Evolutionary conservation across 805 yeast genomes (phyloP).

Genomic region (Kodamaea fukazawae): DNA sequence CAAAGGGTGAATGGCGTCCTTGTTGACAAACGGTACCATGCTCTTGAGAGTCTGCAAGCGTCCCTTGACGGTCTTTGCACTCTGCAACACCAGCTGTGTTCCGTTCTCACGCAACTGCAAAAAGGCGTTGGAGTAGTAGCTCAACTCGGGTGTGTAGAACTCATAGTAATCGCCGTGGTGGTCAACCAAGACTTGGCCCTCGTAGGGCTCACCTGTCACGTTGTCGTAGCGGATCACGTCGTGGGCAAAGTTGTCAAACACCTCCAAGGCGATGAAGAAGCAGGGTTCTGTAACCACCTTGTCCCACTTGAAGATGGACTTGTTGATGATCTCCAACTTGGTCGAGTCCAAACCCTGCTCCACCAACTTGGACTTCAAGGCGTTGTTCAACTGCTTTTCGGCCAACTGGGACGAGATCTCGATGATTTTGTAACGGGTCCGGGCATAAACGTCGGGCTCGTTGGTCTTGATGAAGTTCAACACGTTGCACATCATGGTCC

Average conservation of each 20-base stretch:
- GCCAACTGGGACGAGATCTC: slow-evolving; percentile 69
- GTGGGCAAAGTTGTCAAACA: slow-evolving; percentile 80
- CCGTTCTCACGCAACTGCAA: slow-evolving; percentile 55
- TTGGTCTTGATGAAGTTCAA: slow-evolving; percentile 57
- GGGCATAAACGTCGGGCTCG: slow-evolving; percentile 71
- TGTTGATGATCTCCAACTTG: slow-evolving; percentile 64
- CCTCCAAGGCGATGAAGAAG: slow-evolving; percentile 76
- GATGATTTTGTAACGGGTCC: slow-evolving; percentile 67
- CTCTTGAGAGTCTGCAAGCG: slow-evolving; percentile 25
- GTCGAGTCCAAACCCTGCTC: slow-evolving; percentile 47
- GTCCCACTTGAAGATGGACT: slow-evolving; percentile 76
- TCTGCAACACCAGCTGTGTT: slow-evolving; percentile 32
- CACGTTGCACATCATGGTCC: slow-evolving; percentile 76
- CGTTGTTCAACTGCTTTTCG: slow-evolving; percentile 47
- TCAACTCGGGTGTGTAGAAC: slow-evolving; percentile 62
- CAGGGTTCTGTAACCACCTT: slow-evolving; percentile 60
- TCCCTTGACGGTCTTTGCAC: slow-evolving; percentile 20
- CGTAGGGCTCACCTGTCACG: slow-evolving; percentile 61
- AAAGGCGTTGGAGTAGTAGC: slow-evolving; percentile 53
- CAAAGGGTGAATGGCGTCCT: slow-evolving; percentile 55
- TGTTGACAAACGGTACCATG: slow-evolving; percentile 26
- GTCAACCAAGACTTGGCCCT: slow-evolving; percentile 75
- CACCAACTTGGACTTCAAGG: slow-evolving; percentile 31
- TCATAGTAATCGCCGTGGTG: slow-evolving; percentile 73
- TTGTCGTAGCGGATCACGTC: slow-evolving; percentile 77